phyloP scores from a whole-genome alignment of 2,329 filamentous ascomycete genomes.

The Sporothrix humicola region DNA sequence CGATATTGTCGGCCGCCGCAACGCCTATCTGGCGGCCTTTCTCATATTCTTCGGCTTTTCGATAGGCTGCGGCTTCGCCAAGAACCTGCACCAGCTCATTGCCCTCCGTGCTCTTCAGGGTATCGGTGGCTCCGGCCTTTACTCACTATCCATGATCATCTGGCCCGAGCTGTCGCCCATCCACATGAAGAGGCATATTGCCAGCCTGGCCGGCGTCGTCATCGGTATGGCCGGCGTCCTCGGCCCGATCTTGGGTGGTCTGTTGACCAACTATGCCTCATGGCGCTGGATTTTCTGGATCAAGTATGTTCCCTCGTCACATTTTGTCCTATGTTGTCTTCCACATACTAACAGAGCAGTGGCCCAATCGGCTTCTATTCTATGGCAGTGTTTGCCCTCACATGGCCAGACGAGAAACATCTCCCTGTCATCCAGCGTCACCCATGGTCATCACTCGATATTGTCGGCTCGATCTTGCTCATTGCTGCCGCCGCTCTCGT shows the following conservation, averaged over 20 bases:
- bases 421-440: slow-evolving; percentile 49
- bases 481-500: slow-evolving; percentile 60
- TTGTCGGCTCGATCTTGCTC: slow-evolving; percentile 59
- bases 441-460: slow-evolving; percentile 59
- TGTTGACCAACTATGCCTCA: slow-evolving; percentile 55
- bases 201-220: slow-evolving; percentile 55
- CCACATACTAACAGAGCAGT: slow-evolving; percentile 43
- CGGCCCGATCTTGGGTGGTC: slow-evolving; percentile 58
- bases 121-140: slow-evolving; percentile 59
- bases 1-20: slow-evolving; percentile 60
- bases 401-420: slow-evolving; percentile 56
- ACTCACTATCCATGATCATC: slow-evolving; percentile 62
- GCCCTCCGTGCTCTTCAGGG: slow-evolving; percentile 57
- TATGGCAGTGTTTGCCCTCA: slow-evolving; percentile 53
- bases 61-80: slow-evolving; percentile 58
- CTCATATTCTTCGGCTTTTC: slow-evolving; percentile 63
- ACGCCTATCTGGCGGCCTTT: slow-evolving; percentile 58
- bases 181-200: slow-evolving; percentile 51
- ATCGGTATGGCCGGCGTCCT: slow-evolving; percentile 56
- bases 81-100: slow-evolving; percentile 54
- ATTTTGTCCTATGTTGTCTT: not conserved
- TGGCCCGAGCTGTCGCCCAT: slow-evolving; percentile 57
- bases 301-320: slow-evolving; percentile 51
- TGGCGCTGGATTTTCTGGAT: slow-evolving; percentile 67
- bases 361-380: slow-evolving; percentile 58